Conservation (phyloP, 2,329 filamentous ascomycete species). For the Sclerotinia subarctica region DNA sequence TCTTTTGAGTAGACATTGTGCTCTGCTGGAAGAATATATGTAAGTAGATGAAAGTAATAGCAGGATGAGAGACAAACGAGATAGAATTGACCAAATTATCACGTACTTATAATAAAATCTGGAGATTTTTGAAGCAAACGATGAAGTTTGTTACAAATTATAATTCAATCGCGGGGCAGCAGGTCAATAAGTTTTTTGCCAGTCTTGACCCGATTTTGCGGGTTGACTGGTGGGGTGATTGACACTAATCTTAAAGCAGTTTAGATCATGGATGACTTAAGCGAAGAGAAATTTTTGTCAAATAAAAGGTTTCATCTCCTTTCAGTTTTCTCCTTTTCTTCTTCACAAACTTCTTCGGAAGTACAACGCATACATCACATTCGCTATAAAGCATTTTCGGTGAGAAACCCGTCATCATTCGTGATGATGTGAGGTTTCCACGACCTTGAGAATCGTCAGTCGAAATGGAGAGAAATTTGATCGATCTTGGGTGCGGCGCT, state of each 20-base stretch:
- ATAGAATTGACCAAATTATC: not conserved
- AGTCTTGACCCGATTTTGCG: not conserved
- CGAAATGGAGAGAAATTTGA: conserved; percentile 24
- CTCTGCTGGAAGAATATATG: not conserved
- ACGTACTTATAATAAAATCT: conserved; percentile 8
- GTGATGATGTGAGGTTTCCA: conserved; percentile 25
- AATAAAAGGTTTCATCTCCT: conserved; percentile 1
- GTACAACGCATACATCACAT: conserved; percentile 25
- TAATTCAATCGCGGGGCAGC: conserved; percentile 14
- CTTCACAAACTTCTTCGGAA: conserved; percentile 24
- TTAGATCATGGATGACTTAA: conserved; percentile 4
- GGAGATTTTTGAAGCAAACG: conserved; percentile 6
- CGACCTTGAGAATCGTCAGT: conserved; percentile 27
- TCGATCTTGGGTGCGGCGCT: conserved; percentile 27
- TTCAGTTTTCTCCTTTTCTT: not conserved
- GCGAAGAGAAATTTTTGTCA: conserved; percentile 8
- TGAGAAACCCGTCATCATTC: conserved; percentile 25
- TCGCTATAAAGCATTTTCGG: conserved; percentile 26
- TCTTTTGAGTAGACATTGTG: conserved; percentile 27
- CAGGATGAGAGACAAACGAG: not conserved
- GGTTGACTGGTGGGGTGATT: conserved; percentile 9
- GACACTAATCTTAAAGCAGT: not conserved
- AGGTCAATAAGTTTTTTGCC: conserved; percentile 13
- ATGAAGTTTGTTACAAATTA: conserved; percentile 17
- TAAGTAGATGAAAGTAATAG: not conserved